Evolutionary conservation across 202 grass and related monocot genomes (phyloP), one percentile per base, ranked within the genome.

Genomic region (Musa balbisiana): DNA sequence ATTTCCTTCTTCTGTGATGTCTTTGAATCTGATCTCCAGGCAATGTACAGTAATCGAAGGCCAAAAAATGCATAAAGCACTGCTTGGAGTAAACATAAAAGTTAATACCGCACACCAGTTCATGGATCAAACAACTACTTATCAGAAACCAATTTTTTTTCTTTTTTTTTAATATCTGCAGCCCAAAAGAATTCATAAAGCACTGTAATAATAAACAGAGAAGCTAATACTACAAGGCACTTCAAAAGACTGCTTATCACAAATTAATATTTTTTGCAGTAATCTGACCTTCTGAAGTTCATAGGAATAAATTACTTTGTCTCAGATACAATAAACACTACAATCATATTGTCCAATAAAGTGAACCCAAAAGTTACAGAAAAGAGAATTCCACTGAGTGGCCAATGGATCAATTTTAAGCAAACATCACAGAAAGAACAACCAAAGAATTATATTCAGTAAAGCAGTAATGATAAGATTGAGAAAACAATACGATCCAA

Each of bases 1-100:
- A 96, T 96, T 87, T 90, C 92, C 80, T 89, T 92, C 76, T 96
- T 96, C 79, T 87, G 90, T 72, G 90, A 92, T 55, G 82, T 82
- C 55, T 87, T 92, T n/a, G 87, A 89, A 85, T 92, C 84, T 80
- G 90, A 92, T 70, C 87, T 85, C 90, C 90, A 92, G 68, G 90
- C 90, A 78, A 92, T 92, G 78, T 89, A 92, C 67, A 92, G 78
- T 72, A 92, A 75, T 13, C 90, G 84, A 9, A 92, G 43, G 43
- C 90, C 90, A 85, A 92, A 92, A 72, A 92, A 89, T 15, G 78
- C 75, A 8, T 92, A 92, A 5, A 92, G 84, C 70, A 89, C 90
- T 92, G 58, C 65, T 53, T 65, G 20, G 20, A 66, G 15, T n/a
- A 65, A 50, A 62, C 2, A 25, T 65, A 52, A 65, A 74, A 75